Base-by-base conservation (phyloP, 2,329 filamentous ascomycete genomes). In the Fusarium tanahbumbuense region DNA sequence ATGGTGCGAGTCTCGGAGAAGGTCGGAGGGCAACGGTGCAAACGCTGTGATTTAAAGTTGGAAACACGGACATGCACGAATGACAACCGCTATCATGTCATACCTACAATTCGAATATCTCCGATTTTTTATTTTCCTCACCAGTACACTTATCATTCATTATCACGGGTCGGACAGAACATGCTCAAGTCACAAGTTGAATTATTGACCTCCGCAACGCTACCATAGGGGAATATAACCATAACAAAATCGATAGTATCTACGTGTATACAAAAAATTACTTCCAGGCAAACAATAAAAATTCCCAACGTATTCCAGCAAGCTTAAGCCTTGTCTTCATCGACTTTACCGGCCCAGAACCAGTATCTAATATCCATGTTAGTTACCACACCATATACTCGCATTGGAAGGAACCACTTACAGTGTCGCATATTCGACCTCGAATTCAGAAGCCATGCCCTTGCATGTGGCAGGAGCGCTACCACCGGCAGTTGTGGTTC, bases 401-500 rank as follows among this genome's bases (percentile, higher is more conserved):
- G 23, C 12, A 41, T 32, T 13, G 8, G 27, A 18, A 16, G n/a
- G 10, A 46, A 11, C 16, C 25, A 91, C 91, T 87, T 93, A 98
- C 86, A 94, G 88, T 44, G 94, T 90, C 32, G 92, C 86, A 81
- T 98, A 98, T 76, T 94, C 85, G 16, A 97, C 88, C 67, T 90
- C 83, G 72, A 98, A 94, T 2, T 80, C 76, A 13, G 85, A 83
- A 0, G 84, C 78, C 84, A 89, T 85, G 13, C 89, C 92, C 34
- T 86, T 78, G 78, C 95, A 98, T 0, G 89, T 92, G 27, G 87
- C 83, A 0, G 94, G 94, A 3, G 93, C 82, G 48, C 86, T 88
- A 13, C 95, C 95, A 27, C 94, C 94, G 1, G 91, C 93, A 13
- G 95, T 98, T 75, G 92, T 87, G 46, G 98, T 82, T 15, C 95